Evolutionary conservation across 371 early-diverging fungal genomes (phyloP), one percentile per base, ranked within the genome.

Genomic region (Choanephora cucurbitarum): DNA sequence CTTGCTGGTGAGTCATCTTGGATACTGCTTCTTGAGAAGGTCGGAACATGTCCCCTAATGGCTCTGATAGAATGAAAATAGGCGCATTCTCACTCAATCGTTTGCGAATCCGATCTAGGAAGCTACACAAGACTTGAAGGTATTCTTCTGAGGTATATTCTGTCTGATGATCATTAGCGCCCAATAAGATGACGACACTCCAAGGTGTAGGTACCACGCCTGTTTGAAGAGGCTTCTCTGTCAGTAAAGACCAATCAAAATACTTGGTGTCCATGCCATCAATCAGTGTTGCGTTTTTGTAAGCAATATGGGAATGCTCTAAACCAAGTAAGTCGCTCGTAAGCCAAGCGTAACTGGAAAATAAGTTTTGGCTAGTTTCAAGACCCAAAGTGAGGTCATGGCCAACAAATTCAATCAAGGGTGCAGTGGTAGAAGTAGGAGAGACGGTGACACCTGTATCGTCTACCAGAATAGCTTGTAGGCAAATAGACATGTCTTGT

Each of bases 41-140:
- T 11, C 64, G 65, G 19, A 65, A 62, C 58, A 68, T 55, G 32
- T 71, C 71, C 5, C 77, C 77, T 1, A 73, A 45, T 5, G 77
- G 77, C 41, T 77, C 77, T 7, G 72, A 73, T 1, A 77, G 43
- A 14, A 77, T 48, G 49, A 77, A 62, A n/a, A 77, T 64, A 4
- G 71, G 70, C 18, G 62, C 58, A 24, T 62, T 28, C 19, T 62
- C 52, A 21, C 58, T 24, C 9, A 52, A 19, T 14, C 32, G 51
- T 31, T 55, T 37, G 5, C 60, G 50, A 18, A 60, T 14, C 23
- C 23, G 50, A 5, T 47, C 23, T 15, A 64, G 31, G 40, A 64
- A 64, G 1, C 19, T 9, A 18, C 22, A 44, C 3, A 55, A 32
- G 1, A 18, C 24, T n/a, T 52, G 17, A 32, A 31, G 44, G 41